These are phyloP conservation scores for Dissoconium aciculare DNA, from an alignment of 2,329 filamentous ascomycete genomes.

Conservation along the genomic window DNA sequence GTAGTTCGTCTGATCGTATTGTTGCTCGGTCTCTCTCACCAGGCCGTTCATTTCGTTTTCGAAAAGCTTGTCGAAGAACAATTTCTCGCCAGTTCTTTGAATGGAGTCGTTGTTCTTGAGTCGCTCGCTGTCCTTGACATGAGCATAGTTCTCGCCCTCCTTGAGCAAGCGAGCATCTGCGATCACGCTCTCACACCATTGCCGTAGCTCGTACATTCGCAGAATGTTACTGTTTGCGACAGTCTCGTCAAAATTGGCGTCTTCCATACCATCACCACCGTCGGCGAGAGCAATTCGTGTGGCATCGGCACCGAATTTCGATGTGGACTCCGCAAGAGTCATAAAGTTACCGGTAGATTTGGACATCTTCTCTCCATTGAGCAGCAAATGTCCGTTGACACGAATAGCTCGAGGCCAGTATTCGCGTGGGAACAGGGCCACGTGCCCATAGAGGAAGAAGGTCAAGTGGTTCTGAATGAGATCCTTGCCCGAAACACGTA, in stretches of 20 bases:
- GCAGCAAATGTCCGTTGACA: constrained; percentile 79
- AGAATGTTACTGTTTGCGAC: constrained; percentile 87
- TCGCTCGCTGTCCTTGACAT: constrained; percentile 28
- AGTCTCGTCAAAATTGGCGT: constrained; percentile 93
- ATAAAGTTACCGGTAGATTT: constrained; percentile 97
- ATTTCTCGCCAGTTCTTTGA: constrained; percentile 59
- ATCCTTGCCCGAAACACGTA: constrained; percentile 82
- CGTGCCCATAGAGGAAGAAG: constrained; percentile 87
- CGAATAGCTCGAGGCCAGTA: constrained; percentile 82
- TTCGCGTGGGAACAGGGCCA: constrained; percentile 72
- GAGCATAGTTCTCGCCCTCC: constrained; percentile 28
- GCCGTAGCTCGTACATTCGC: constrained; percentile 64
- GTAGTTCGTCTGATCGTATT: constrained; percentile 68
- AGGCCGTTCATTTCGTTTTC: constrained; percentile 82
- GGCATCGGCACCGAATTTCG: constrained; percentile 91
- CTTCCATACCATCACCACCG: constrained; percentile 82
- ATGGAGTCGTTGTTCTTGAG: constrained; percentile 40
- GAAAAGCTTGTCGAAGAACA: constrained; percentile 79
- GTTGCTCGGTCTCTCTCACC: constrained; percentile 59
- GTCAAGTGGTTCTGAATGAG: constrained; percentile 89
- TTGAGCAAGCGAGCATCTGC: constrained; percentile 41
- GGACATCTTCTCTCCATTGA: constrained; percentile 98
- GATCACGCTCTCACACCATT: constrained; percentile 82
- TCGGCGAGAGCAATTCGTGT: constrained; percentile 83
- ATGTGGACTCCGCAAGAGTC: constrained; percentile 68